Conservation (phyloP, 2,329 filamentous ascomycete genomes). For the Tricladium varicosporioides region DNA sequence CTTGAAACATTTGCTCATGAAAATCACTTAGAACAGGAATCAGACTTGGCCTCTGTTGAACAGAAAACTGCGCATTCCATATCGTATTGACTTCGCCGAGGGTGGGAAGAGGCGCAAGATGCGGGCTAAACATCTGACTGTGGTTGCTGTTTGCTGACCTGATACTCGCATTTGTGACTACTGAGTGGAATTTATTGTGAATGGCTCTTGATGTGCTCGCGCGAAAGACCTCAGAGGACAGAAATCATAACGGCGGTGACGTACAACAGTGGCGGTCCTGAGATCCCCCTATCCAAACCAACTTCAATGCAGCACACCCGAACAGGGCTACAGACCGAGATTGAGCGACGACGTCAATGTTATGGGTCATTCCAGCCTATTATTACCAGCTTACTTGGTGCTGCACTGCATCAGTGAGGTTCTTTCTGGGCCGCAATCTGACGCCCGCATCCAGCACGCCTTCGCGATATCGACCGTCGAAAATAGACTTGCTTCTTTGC, state of each 20-base stretch:
- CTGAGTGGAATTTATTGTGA: too few species aligned
- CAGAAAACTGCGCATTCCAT: too few species aligned
- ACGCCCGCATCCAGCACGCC: background rate
- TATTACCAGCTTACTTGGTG: background rate
- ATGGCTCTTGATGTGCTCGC: too few species aligned
- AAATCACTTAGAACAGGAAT: background rate
- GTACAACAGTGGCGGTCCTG: background rate
- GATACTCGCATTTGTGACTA: too few species aligned
- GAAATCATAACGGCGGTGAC: conserved; percentile 4
- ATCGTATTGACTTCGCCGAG: too few species aligned
- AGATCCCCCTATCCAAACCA: background rate
- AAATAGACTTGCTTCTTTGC: background rate
- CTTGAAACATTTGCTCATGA: conserved; percentile 8
- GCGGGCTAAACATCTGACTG: too few species aligned
- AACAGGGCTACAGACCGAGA: conserved; percentile 4
- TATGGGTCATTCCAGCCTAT: background rate
- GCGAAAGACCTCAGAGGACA: background rate
- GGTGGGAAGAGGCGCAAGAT: too few species aligned
- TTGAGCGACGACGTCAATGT: conserved; percentile 14
- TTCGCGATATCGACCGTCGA: background rate
- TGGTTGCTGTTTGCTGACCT: too few species aligned
- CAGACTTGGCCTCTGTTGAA: too few species aligned
- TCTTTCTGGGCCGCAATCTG: background rate
- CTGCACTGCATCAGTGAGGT: background rate
- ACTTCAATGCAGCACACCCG: background rate